Base-by-base conservation (phyloP, 202 grass and related monocot species). In the Saccharum hybrid region DNA sequence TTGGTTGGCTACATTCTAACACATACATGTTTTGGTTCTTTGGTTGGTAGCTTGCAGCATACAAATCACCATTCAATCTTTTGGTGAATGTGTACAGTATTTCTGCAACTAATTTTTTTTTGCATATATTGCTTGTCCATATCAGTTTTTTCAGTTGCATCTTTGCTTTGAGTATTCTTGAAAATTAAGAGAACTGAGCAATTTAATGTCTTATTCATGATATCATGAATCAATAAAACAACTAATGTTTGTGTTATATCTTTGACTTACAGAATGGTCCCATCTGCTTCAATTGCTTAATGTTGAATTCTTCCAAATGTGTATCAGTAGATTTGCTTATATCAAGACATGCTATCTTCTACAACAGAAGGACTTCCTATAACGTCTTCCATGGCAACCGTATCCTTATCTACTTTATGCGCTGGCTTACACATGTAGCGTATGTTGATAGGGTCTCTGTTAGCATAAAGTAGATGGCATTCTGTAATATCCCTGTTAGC, bases 281-380 rank as follows among this genome's bases (percentile, higher is more conserved):
- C 40, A 56, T 82, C 14, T 91, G 86, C 82, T 91, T 89, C 62
- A 82, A 76, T 83, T 89, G 81, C 74, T 72, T 89, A 69, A 83
- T 89, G 54, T 48, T 87, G 78, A 77, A 82, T 79, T 75, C 84
- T 56, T 82, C 81, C 28, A 83, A 75, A 82, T 72, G 68, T 79
- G 63, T 87, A 37, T 33, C 63, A 85, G 54, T 71, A 34, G 84
- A 88, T 69, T 78, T 79, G 65, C 37, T 85, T 63, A 89, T 94
- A 84, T 19, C 75, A 77, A 91, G 92, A 80, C 59, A 75, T 4
- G 30, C 13, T 81, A 72, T 89, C 36, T 91, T 94, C 49, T 91
- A 91, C 66, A 91, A 85, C 79, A 89, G 54, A 83, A 80, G 45
- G 34, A 76, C 75, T 73, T 82, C 86, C 63, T 76, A 72, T 68